Conservation (phyloP, 495 filamentous ascomycete genomes). For the Aspergillus incahuasiensis region DNA sequence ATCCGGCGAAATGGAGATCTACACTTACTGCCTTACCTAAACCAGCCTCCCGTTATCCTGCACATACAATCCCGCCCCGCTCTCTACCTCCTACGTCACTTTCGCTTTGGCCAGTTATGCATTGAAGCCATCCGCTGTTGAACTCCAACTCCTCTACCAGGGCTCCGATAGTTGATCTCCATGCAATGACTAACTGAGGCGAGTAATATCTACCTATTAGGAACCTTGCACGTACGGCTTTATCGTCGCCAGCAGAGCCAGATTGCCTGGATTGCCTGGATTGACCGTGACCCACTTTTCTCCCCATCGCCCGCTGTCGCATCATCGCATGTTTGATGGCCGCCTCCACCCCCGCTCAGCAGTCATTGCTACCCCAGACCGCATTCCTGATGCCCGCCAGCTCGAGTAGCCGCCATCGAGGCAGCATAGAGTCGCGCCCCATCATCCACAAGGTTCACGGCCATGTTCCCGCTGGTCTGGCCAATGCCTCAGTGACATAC, state of each 20-base stretch:
- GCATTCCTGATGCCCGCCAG: conserved; percentile 84
- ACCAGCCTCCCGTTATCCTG: not conserved
- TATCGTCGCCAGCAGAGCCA: conserved; percentile 14
- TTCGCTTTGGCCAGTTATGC: not conserved
- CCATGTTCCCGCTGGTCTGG: conserved; percentile 86
- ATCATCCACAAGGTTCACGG: conserved; percentile 76
- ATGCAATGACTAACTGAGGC: not conserved
- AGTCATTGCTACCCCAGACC: conserved; percentile 45
- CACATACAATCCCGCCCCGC: not conserved
- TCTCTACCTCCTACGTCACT: not conserved
- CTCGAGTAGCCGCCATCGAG: conserved; percentile 57
- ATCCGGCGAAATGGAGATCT: not conserved
- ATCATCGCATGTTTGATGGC: conserved; percentile 24
- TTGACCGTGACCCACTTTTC: conserved; percentile 37
- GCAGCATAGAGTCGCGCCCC: conserved; percentile 68
- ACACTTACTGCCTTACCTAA: conserved; percentile 1
- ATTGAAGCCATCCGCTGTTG: not conserved
- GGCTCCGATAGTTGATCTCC: not conserved
- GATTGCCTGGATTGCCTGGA: conserved; percentile 15
- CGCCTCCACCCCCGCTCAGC: conserved; percentile 22
- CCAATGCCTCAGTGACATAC: conserved; percentile 97
- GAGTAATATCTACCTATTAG: not conserved
- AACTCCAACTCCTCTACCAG: not conserved
- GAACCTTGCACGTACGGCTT: not conserved
- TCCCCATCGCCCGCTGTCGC: conserved; percentile 28